Evolutionary conservation across 371 early-diverging fungal genomes (phyloP).

Genomic region (Coemansia sp.): DNA sequence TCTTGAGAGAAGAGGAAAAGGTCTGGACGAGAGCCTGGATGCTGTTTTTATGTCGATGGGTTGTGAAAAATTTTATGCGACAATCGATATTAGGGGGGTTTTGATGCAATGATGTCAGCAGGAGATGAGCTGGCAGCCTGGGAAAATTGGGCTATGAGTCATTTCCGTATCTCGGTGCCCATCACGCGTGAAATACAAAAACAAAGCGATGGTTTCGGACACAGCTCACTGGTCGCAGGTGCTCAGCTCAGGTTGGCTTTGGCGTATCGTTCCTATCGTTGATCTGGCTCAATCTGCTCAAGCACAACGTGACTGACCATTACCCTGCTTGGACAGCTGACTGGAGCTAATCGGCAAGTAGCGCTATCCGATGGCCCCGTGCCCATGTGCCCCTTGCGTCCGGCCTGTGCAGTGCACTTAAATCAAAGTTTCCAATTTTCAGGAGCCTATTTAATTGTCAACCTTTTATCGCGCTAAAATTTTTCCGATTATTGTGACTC

Average conservation of each 20-base stretch:
- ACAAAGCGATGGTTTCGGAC: too few relatives aligned
- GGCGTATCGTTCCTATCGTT: too few relatives aligned
- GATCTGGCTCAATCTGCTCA: too few relatives aligned
- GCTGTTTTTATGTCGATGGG: slow-evolving; percentile 1
- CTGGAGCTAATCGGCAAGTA: not conserved
- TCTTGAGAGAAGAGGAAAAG: not conserved
- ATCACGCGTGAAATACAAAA: not conserved
- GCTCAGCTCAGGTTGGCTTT: too few relatives aligned
- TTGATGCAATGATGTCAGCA: not conserved
- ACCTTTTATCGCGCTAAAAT: not conserved
- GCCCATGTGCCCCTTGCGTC: slow-evolving; percentile 5
- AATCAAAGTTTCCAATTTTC: not conserved
- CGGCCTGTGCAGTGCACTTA: not conserved
- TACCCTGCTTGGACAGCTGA: not conserved
- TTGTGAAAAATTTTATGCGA: not conserved
- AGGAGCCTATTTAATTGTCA: not conserved
- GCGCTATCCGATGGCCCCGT: not conserved
- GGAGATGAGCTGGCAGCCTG: not conserved
- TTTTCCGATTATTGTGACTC: slow-evolving; percentile 6
- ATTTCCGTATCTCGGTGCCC: not conserved
- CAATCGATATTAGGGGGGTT: not conserved
- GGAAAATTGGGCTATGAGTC: slow-evolving; percentile 3
- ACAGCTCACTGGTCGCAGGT: too few relatives aligned
- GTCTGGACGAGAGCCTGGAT: not conserved
- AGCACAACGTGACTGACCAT: too few relatives aligned